Base-by-base conservation (phyloP, 306 rosid genomes). In the Rubus parviflorus region DNA sequence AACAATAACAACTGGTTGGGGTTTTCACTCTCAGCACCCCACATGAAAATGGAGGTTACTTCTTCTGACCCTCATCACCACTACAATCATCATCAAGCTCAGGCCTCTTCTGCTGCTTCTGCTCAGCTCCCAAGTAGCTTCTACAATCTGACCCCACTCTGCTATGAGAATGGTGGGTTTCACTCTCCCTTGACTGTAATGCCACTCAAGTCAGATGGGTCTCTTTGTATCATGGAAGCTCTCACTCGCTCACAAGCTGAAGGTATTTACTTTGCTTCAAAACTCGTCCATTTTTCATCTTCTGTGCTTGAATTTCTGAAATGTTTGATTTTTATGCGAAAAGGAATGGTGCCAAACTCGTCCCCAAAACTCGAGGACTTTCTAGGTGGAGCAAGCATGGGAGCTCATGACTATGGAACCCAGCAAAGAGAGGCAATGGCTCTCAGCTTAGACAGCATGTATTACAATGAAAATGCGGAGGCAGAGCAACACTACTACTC, bases 171-270 rank as follows among this genome's bases (percentile, higher is more conserved):
- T 76, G 66, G 76, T 60, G 85, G 81, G 47, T 87, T 87, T 38
- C 86, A 86, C 56, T 87, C 99, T 74, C 88, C 95, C 41, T 49
- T 92, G 54, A 49, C 93, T 41, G 96, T 87, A 0, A 92, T 96
- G 99, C 99, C 99, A 41, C 91, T 96, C 64, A 96, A 89, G 63
- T 92, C 91, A 3, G 98, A 96, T 74, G 99, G 96, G 3, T 96
- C 99, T 23, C 99, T 96, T 52, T 92, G 97, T 20, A 83, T 96
- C 70, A 88, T 92, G 91, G 97, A 96, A 83, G 93, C 98, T 79
- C 88, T 90, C 77, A 57, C 58, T 45, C 81, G 91, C 85, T 91
- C 94, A 77, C 96, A 89, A 74, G 20, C 92, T 4, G 91, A 85
- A 90, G 97, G 97, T 92, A 63, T 14, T 9, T 75, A 11, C 38